Percentiles rank a stretch among this genome's conserved stretches.
phyloP scores from a whole-genome alignment of 176 grass and related monocot genomes.

The Thalia dealbata region DNA sequence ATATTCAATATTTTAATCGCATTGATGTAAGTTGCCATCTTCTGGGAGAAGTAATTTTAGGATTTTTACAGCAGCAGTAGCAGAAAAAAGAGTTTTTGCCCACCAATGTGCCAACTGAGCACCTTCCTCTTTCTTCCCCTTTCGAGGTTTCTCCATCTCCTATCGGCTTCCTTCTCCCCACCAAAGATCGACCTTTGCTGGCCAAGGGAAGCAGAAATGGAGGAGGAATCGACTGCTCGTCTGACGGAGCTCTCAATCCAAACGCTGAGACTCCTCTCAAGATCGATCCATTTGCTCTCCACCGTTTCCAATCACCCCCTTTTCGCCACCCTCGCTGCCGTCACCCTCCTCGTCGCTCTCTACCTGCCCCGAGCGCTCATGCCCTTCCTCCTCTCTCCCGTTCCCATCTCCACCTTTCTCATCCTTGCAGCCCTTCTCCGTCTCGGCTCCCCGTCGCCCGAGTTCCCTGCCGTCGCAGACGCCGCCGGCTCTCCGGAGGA shows the following conservation, averaged over 20 bases:
- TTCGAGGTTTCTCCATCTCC: not conserved
- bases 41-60: too few species aligned
- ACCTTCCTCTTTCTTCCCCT: not conserved
- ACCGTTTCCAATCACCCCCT: conserved; percentile 31
- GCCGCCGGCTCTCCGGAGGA: not conserved
- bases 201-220: conserved; percentile 24
- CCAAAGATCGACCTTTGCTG: not conserved
- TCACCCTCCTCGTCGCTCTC: conserved; percentile 52
- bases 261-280: not conserved
- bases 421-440: conserved; percentile 47
- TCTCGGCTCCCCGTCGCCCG: conserved; percentile 34
- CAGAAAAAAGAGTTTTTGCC: too few species aligned
- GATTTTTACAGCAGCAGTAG: too few species aligned
- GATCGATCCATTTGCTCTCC: conserved; percentile 4
- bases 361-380: conserved; percentile 59
- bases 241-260: not conserved
- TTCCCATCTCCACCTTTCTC: conserved; percentile 46
- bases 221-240: not conserved
- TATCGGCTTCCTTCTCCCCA: not conserved
- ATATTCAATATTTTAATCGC: too few species aligned
- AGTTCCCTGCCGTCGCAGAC: not conserved
- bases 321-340: conserved; percentile 28
- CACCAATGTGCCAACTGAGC: not conserved
- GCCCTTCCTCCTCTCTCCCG: conserved; percentile 45
- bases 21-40: too few species aligned